Evolutionary conservation across 1,139 yeast species (phyloP), one percentile per base, ranked within the genome.

Genomic region (Zygosaccharomyces sapae): DNA sequence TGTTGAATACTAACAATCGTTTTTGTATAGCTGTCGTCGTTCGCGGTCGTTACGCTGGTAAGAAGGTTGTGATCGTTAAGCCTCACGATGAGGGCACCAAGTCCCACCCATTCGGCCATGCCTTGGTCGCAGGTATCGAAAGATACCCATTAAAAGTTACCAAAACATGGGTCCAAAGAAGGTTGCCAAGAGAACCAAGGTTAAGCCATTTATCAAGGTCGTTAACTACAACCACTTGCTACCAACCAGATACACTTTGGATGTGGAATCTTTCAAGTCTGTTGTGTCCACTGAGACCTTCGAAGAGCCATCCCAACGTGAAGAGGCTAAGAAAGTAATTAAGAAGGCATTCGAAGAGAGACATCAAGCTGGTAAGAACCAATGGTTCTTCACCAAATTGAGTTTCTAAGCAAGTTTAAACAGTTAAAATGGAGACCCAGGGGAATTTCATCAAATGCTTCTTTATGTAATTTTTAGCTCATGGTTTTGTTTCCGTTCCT

Each of bases 41-140:
- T 77, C 94, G 97, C 78, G 98, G 98, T 74, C 94, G 98, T 82
- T 92, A 83, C 87, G 99, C 99, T 75, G 99, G 99, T 83, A 92
- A 90, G 88, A 94, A 94, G 86, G 98, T 94, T 65, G 98, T 94
- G 75, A 88, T 94, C 75, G 92, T 94, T 74, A 89, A 88, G 79
- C 94, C 97, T 68, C 95, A 87, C 75, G 98, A 94, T 73, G 97
- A 92, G 71, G 99, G 99, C 73, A 82, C 97, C 80, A 94, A 92
- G 81, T 73, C 95, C 59, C 97, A 92, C 83, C 95, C 95, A 71
- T 94, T 90, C 86, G 96, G 97, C 73, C 98, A 94, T 72, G 98
- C 98, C 73, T 82, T 94, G 68, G 98, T 94, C 70, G 97, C 96
- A 66, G 99, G 99, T 83, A 84, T 92, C 69, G 98, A 94, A 82